Conservation (phyloP, 1,284 basidiomycete genomes). For the Rugosomyces carneus region DNA sequence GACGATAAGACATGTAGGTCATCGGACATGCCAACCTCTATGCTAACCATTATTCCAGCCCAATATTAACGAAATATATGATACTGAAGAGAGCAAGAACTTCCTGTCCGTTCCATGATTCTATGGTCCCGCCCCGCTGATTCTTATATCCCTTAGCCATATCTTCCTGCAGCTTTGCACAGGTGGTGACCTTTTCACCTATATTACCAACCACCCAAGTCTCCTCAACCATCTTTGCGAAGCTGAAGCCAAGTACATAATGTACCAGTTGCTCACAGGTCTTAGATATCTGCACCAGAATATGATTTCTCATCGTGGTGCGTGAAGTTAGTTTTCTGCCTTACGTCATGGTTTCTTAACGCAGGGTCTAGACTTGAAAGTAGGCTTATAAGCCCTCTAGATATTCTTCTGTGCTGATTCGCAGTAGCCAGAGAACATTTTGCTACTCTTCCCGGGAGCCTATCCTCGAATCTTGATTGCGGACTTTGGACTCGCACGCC, state of each 20-base stretch:
- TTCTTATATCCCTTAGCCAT: constrained; percentile 34
- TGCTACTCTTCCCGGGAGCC: constrained; percentile 66
- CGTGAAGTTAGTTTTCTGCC: constrained; percentile 12
- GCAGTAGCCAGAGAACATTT: constrained; percentile 76
- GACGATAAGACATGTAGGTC: constrained; percentile 60
- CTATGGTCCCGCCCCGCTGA: neutral
- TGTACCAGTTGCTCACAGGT: constrained; percentile 72
- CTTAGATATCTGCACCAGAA: constrained; percentile 70
- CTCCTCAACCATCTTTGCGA: constrained; percentile 54
- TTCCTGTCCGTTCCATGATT: constrained; percentile 43
- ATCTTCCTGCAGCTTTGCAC: constrained; percentile 77
- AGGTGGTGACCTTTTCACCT: constrained; percentile 74
- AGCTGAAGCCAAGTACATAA: constrained; percentile 78
- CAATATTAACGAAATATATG: constrained; percentile 74
- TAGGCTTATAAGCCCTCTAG: constrained; percentile 18
- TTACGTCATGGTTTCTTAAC: neutral
- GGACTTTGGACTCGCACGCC: constrained; percentile 83
- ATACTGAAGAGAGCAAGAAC: constrained; percentile 55
- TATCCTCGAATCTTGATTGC: constrained; percentile 81
- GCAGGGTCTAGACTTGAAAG: constrained; percentile 61
- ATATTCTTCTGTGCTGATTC: neutral
- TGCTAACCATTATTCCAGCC: constrained; percentile 40
- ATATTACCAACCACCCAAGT: constrained; percentile 58
- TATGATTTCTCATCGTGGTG: constrained; percentile 78
- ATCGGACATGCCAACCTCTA: neutral